Evolutionary conservation across 495 filamentous ascomycete species (phyloP).

Genomic region (Collariella sp.): DNA sequence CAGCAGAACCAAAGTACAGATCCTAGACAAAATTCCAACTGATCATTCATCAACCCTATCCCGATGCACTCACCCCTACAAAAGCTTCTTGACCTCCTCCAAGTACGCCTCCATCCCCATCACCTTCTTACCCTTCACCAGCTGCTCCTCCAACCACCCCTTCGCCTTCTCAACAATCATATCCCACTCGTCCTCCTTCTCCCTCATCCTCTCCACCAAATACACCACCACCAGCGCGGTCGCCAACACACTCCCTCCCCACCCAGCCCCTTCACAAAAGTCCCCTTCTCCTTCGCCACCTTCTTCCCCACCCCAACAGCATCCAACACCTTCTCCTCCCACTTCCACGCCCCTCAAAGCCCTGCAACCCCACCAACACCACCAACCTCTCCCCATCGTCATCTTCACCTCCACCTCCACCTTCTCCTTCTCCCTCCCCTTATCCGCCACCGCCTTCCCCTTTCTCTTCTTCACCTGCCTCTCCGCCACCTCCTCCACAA

Average conservation of each 20-base stretch:
- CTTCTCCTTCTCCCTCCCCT: conserved; percentile 3
- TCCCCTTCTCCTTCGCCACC: not conserved
- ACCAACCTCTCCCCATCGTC: conserved; percentile 25
- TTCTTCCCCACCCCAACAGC: conserved; percentile 4
- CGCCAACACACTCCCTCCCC: conserved; percentile 21
- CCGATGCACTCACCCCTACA: too few relatives aligned
- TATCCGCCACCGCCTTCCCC: too few relatives aligned
- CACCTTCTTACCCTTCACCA: not conserved
- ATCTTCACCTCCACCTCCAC: conserved; percentile 42
- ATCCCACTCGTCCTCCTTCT: conserved; percentile 45
- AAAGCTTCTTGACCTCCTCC: not conserved
- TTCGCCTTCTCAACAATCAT: conserved; percentile 45
- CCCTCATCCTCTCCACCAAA: conserved; percentile 35
- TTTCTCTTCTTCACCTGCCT: too few relatives aligned
- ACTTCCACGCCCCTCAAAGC: not conserved
- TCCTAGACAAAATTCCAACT: too few relatives aligned
- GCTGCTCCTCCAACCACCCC: conserved; percentile 30
- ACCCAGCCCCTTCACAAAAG: too few relatives aligned
- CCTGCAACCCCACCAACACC: conserved; percentile 20
- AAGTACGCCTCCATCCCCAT: not conserved
- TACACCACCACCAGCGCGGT: conserved; percentile 45
- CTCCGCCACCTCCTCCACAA: too few relatives aligned
- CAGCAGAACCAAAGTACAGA: too few relatives aligned
- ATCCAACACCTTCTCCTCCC: not conserved
- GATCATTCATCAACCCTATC: too few relatives aligned